Evolutionary conservation across 208 protist species (phyloP).

Genomic region (Leishmania tarentolae): DNA sequence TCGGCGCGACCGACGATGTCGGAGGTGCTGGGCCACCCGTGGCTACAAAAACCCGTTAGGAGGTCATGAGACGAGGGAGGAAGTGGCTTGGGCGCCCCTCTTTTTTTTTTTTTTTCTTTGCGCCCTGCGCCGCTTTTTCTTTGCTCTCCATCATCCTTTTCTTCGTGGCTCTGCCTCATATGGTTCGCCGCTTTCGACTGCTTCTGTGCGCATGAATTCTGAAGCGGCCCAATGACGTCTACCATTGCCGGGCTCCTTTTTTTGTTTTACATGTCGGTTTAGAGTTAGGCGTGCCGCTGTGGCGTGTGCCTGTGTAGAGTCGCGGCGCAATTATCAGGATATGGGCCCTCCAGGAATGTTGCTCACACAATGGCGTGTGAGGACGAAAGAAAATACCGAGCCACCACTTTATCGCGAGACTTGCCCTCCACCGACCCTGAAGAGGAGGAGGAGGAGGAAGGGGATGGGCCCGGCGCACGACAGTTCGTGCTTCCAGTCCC

Average conservation of each 20-base stretch:
- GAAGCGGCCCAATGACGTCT: background rate
- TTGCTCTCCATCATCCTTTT: background rate
- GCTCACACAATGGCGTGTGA: no score
- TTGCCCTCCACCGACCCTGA: background rate
- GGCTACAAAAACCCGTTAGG: constrained; percentile 35
- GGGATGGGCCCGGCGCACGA: background rate
- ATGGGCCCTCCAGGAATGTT: no score
- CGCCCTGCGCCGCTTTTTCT: background rate
- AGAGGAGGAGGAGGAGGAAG: background rate
- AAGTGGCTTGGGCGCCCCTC: background rate
- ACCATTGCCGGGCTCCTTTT: background rate
- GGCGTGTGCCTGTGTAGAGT: no score
- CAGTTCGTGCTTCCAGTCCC: background rate
- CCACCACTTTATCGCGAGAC: background rate
- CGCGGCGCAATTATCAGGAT: no score
- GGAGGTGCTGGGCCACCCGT: constrained; percentile 71
- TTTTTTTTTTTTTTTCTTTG: no score
- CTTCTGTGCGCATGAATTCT: background rate
- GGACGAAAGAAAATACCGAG: background rate
- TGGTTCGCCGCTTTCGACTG: background rate
- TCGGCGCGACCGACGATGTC: constrained; percentile 51
- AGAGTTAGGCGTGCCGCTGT: no score
- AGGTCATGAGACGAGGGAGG: background rate
- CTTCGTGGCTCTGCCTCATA: background rate
- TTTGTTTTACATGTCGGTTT: background rate